Conservation (phyloP, 495 filamentous ascomycete species). For the Aspergillus taichungensis region DNA sequence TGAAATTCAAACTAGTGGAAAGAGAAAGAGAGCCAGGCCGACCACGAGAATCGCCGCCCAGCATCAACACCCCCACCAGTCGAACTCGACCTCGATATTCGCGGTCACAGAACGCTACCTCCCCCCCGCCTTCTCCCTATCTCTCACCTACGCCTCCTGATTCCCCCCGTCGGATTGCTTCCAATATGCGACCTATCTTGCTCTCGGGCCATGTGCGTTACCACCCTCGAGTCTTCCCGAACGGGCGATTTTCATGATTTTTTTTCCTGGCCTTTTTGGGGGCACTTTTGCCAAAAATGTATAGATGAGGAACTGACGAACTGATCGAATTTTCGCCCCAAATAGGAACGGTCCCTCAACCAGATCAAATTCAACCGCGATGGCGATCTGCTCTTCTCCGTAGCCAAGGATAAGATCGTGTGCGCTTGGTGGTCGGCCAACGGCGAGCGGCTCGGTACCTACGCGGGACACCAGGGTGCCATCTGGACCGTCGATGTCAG, state of each 20-base stretch:
- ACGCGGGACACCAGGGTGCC: constrained; percentile 92
- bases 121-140: constrained; percentile 5
- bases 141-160: neutral
- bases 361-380: constrained; percentile 97
- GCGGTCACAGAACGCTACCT: constrained; percentile 14
- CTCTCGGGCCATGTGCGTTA: constrained; percentile 80
- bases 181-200: constrained; percentile 85
- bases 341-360: constrained; percentile 86
- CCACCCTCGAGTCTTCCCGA: constrained; percentile 4
- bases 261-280: neutral
- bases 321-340: constrained; percentile 13
- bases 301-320: constrained; percentile 6
- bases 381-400: constrained; percentile 95
- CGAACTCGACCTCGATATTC: constrained; percentile 3
- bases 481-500: constrained; percentile 98
- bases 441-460: constrained; percentile 90
- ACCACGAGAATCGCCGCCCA: constrained; percentile 31
- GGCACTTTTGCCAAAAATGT: neutral
- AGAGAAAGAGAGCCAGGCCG: constrained; percentile 18
- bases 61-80: constrained; percentile 30
- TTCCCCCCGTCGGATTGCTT: constrained; percentile 4
- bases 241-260: constrained; percentile 10
- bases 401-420: constrained; percentile 93
- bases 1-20: constrained; percentile 38
- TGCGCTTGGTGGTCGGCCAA: constrained; percentile 93